A percentile compares a stretch with the other conserved stretches of the same genome.
These are phyloP conservation scores for Peronospora destructor DNA, from an alignment of 352 stramenopile species.

Conservation along the genomic window DNA sequence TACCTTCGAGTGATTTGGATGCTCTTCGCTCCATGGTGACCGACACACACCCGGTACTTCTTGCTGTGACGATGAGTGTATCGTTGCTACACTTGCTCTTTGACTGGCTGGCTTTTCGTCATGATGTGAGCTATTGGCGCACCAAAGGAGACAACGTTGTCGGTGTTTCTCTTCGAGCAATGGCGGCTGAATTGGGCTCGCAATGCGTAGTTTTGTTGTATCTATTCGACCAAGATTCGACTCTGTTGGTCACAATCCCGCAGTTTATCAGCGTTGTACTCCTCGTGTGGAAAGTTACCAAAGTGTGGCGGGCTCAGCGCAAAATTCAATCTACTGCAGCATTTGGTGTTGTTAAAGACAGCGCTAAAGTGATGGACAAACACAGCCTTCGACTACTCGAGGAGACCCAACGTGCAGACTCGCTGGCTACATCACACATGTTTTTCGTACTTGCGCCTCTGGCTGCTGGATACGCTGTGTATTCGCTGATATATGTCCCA, in stretches of 20 bases:
- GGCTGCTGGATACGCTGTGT: conserved; percentile 66
- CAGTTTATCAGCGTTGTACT: conserved; percentile 63
- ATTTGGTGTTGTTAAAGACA: conserved; percentile 24
- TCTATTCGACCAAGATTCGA: conserved; percentile 92
- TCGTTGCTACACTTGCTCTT: conserved; percentile 96
- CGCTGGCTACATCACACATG: conserved; percentile 80
- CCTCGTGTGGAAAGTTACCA: conserved; percentile 86
- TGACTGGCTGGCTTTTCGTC: conserved; percentile 97
- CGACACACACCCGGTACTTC: conserved; percentile 93
- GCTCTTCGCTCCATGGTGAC: conserved; percentile 87
- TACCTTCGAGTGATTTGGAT: conserved; percentile 70
- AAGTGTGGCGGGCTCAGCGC: conserved; percentile 41
- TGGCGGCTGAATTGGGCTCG: conserved; percentile 91
- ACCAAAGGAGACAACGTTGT: conserved; percentile 89
- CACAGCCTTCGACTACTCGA: conserved; percentile 22
- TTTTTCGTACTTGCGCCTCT: conserved; percentile 68
- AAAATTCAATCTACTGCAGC: background rate
- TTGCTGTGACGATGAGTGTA: conserved; percentile 92
- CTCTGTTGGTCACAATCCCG: conserved; percentile 86
- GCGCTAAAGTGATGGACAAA: conserved; percentile 28
- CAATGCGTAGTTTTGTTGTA: conserved; percentile 93
- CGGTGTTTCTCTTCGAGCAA: conserved; percentile 88
- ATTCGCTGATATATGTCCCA: conserved; percentile 78
- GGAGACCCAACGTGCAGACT: conserved; percentile 63
- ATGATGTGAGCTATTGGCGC: conserved; percentile 95